A percentile compares a stretch with the other conserved stretches of the same genome.
Conservation (phyloP, 352 stramenopile genomes). For the Plasmopara viticola region DNA sequence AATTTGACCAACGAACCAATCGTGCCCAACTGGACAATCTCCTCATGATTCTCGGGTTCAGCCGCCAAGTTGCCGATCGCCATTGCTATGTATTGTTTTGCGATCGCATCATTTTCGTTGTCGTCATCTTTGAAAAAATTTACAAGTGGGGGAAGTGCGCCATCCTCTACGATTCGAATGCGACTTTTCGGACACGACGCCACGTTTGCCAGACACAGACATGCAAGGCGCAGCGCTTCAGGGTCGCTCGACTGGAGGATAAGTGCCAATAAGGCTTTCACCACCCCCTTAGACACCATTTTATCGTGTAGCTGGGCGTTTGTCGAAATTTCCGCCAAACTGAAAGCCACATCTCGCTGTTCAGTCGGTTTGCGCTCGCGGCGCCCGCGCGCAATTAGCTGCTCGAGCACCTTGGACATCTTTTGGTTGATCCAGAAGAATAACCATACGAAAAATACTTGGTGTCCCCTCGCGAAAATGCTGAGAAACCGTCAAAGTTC, state of each 20-base stretch:
- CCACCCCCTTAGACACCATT: slow-evolving; percentile 92
- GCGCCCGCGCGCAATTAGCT: slow-evolving; percentile 93
- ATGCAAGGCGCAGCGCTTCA: slow-evolving; percentile 91
- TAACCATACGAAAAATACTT: neutral
- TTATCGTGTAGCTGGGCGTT: slow-evolving; percentile 90
- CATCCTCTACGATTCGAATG: slow-evolving; percentile 92
- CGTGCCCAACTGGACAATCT: slow-evolving; percentile 88
- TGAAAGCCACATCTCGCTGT: slow-evolving; percentile 94
- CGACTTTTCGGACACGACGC: slow-evolving; percentile 82
- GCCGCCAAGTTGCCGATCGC: slow-evolving; percentile 93
- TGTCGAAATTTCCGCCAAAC: slow-evolving; percentile 93
- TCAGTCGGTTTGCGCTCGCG: slow-evolving; percentile 91
- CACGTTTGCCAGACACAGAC: slow-evolving; percentile 93
- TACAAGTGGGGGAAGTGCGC: slow-evolving; percentile 82
- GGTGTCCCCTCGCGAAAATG: slow-evolving; percentile 17
- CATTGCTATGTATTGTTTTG: slow-evolving; percentile 95
- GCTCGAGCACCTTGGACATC: slow-evolving; percentile 92
- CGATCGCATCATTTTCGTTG: slow-evolving; percentile 75
- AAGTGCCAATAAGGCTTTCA: slow-evolving; percentile 89
- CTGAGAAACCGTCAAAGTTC: slow-evolving; percentile 21
- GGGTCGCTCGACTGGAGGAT: slow-evolving; percentile 88
- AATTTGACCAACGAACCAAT: slow-evolving; percentile 90
- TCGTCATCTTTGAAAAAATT: slow-evolving; percentile 86
- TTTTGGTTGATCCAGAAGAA: slow-evolving; percentile 10
- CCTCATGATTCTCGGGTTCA: slow-evolving; percentile 92